Percentiles rank a stretch among this genome's conserved stretches.
These are phyloP conservation scores for Epithemia pelagica DNA, from an alignment of 108 stramenopile species.

Conservation along the genomic window DNA sequence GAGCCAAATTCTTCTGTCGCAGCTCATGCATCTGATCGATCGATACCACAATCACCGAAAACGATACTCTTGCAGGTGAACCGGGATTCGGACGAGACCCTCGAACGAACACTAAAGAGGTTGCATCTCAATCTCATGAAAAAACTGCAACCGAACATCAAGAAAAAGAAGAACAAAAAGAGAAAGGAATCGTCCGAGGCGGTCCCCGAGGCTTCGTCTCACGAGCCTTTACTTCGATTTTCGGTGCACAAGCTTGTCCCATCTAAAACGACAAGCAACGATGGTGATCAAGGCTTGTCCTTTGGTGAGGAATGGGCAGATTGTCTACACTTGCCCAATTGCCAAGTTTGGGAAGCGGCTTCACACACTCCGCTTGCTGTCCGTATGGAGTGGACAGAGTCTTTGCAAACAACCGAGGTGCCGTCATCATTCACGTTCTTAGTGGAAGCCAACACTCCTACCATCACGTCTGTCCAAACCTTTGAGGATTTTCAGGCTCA, in stretches of 20 bases:
- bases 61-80: neutral
- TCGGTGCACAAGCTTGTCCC: neutral
- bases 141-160: neutral
- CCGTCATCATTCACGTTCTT: neutral
- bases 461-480: slow-evolving; percentile 38
- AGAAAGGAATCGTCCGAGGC: neutral
- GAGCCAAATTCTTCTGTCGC: neutral
- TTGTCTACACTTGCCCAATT: slow-evolving; percentile 2
- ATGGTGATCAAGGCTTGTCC: neutral
- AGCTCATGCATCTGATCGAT: neutral
- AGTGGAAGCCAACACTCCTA: slow-evolving; percentile 29
- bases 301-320: neutral
- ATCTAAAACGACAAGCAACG: neutral
- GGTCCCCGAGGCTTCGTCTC: neutral
- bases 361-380: neutral
- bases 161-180: neutral
- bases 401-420: neutral
- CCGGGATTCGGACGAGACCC: neutral
- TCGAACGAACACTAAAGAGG: neutral
- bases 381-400: neutral
- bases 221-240: neutral
- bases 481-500: slow-evolving; percentile 49
- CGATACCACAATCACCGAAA: neutral
- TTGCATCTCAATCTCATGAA: neutral
- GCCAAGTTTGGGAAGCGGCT: slow-evolving; percentile 2